Evolutionary conservation across 2,329 filamentous ascomycete genomes (phyloP).

Genomic region (Ceratocystis huliohia): DNA sequence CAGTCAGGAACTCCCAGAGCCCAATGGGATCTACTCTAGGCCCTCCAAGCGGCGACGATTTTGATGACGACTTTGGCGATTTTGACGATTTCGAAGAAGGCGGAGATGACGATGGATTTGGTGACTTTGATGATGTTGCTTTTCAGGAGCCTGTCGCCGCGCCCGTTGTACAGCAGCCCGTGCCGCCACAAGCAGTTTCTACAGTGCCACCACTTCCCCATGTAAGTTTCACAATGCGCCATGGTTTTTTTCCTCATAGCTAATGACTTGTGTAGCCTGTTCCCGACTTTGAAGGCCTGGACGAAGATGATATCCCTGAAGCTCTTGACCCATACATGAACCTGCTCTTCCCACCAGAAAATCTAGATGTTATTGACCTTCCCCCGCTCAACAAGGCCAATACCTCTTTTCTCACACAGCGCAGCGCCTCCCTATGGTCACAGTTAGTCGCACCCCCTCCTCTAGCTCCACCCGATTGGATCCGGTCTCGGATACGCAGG

Average conservation of each 20-base stretch:
- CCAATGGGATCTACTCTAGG: constrained; percentile 21
- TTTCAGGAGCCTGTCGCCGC: constrained; percentile 45
- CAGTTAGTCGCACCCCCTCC: constrained; percentile 91
- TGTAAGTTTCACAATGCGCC: constrained; percentile 27
- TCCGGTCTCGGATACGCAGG: constrained; percentile 83
- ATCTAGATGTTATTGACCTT: constrained; percentile 39
- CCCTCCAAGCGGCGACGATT: constrained; percentile 31
- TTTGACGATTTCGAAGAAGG: constrained; percentile 53
- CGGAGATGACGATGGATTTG: constrained; percentile 44
- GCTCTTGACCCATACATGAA: constrained; percentile 55
- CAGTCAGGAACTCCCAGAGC: constrained; percentile 14
- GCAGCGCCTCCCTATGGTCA: constrained; percentile 85
- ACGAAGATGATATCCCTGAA: constrained; percentile 46
- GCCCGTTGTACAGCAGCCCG: constrained; percentile 24
- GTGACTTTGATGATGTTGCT: constrained; percentile 55
- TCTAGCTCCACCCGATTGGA: constrained; percentile 93
- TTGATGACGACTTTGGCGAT: constrained; percentile 50
- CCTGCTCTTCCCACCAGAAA: constrained; percentile 49
- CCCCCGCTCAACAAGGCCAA: constrained; percentile 42
- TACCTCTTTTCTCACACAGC: constrained; percentile 67
- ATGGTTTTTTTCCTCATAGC: constrained; percentile 3
- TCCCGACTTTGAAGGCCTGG: constrained; percentile 52
- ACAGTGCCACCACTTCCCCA: constrained; percentile 34
- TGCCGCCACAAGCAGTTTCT: constrained; percentile 24
- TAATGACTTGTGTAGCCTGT: constrained; percentile 39